phyloP scores from a whole-genome alignment of 176 grass and related monocot species.

The Rhynchospora pubera region DNA sequence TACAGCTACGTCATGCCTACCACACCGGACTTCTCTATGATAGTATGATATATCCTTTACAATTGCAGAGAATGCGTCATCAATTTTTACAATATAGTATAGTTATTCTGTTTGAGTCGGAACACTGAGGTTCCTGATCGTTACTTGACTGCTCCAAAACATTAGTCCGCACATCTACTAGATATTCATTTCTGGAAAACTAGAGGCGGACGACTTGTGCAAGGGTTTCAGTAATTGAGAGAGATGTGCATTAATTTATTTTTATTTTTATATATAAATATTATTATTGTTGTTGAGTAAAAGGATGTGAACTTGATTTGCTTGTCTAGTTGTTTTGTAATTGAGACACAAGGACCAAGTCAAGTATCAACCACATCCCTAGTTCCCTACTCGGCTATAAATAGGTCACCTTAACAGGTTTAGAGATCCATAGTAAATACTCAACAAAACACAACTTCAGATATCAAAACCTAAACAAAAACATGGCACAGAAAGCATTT shows the following conservation, averaged over 20 bases:
- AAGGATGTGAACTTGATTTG: constrained; percentile 4
- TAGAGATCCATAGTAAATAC: not conserved
- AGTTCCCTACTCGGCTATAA: not conserved
- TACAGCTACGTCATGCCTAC: not conserved
- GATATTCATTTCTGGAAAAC: no score
- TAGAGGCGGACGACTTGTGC: no score
- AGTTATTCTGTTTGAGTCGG: no score
- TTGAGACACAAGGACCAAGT: not conserved
- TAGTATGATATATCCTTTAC: no score
- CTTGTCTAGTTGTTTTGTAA: not conserved
- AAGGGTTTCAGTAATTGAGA: no score
- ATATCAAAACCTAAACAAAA: not conserved
- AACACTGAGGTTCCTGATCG: no score
- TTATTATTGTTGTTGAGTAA: not conserved
- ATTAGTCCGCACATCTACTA: no score
- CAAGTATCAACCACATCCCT: not conserved
- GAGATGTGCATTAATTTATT: no score
- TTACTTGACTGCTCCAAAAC: no score
- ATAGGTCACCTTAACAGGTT: not conserved
- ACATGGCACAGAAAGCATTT: constrained; percentile 13
- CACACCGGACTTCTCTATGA: not conserved
- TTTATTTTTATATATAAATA: no score
- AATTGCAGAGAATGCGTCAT: no score
- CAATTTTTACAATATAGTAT: no score
- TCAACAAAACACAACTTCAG: not conserved